These are phyloP conservation scores for Agaricus sinodeliciosus DNA, from an alignment of 768 basidiomycete genomes.

Conservation along the genomic window DNA sequence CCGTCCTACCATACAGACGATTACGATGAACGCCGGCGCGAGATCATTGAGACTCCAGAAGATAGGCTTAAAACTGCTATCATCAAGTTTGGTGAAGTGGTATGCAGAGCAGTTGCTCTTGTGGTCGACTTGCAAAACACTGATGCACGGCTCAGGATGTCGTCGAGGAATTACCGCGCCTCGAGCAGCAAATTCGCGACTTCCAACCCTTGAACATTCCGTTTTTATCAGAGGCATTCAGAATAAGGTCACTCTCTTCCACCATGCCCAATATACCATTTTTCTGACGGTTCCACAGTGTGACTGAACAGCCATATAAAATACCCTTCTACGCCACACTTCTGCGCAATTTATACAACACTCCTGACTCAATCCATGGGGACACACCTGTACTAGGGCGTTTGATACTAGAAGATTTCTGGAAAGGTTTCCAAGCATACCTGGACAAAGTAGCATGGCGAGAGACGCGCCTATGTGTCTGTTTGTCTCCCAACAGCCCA, in stretches of 20 bases:
- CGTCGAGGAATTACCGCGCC: conserved; percentile 57
- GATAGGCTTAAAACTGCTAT: conserved; percentile 63
- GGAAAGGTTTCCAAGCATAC: conserved; percentile 85
- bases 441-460: conserved; percentile 90
- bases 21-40: conserved; percentile 60
- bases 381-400: conserved; percentile 52
- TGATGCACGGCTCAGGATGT: conserved; percentile 44
- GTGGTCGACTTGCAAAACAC: background rate
- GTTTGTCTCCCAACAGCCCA: conserved; percentile 20
- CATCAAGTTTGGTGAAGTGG: conserved; percentile 77
- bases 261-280: background rate
- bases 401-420: conserved; percentile 80
- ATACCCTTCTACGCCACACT: conserved; percentile 84
- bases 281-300: conserved; percentile 34
- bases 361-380: conserved; percentile 26
- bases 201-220: conserved; percentile 52
- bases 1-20: conserved; percentile 41
- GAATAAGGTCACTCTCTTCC: conserved; percentile 45
- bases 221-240: conserved; percentile 66
- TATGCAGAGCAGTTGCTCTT: conserved; percentile 27
- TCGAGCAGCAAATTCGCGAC: conserved; percentile 62
- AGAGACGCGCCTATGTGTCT: conserved; percentile 80
- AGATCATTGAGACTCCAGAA: conserved; percentile 63
- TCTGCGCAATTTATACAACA: conserved; percentile 60
- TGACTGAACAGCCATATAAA: conserved; percentile 93